These are phyloP conservation scores for Neopestalotiopsis clavispora DNA, from an alignment of 2,329 filamentous ascomycete species.

Conservation along the genomic window DNA sequence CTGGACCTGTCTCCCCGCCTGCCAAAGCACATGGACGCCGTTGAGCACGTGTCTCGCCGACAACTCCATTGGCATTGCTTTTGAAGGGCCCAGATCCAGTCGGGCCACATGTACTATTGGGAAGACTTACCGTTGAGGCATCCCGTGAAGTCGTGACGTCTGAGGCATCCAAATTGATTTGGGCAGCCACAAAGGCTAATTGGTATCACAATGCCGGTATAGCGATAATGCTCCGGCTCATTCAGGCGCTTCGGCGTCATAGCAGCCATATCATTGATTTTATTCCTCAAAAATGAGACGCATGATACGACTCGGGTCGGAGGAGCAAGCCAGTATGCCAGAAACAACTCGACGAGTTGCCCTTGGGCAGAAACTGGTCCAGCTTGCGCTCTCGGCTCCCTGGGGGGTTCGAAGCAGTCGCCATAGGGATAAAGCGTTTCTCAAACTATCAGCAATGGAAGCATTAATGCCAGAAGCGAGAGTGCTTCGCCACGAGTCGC, in stretches of 20 bases:
- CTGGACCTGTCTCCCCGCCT: constrained; percentile 25
- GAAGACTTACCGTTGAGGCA: not conserved
- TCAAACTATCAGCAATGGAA: not conserved
- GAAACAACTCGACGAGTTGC: not conserved
- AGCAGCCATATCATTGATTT: not conserved
- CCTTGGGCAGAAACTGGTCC: not conserved
- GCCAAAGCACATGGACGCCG: constrained; percentile 29
- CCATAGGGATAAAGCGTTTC: not conserved
- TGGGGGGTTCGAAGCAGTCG: not conserved
- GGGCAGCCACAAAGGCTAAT: not conserved
- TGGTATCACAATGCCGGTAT: not conserved
- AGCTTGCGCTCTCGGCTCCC: not conserved
- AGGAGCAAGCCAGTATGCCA: not conserved
- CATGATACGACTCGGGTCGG: not conserved
- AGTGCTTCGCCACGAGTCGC: not conserved
- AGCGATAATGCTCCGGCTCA: not conserved
- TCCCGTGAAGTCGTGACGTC: not conserved
- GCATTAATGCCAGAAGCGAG: not conserved
- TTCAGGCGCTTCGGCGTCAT: not conserved
- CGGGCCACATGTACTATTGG: not conserved
- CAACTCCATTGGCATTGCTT: not conserved
- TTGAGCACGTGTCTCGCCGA: constrained; percentile 17
- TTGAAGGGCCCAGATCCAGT: not conserved
- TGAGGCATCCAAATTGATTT: not conserved
- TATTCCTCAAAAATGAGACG: not conserved